Conservation (phyloP, 345 rosid genomes). For the Ceriops decandra region DNA sequence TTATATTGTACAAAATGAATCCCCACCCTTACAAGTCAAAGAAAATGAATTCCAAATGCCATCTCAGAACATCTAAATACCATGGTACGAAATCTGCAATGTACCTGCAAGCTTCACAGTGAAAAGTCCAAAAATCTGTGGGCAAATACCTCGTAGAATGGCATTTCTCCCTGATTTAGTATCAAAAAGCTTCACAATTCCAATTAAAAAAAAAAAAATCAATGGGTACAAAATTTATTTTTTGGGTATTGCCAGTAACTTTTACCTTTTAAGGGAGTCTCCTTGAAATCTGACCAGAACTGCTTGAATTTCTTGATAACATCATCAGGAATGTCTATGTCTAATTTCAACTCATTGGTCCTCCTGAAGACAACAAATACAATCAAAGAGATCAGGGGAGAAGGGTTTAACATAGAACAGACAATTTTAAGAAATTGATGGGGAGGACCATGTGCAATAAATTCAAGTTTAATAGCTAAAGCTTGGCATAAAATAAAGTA, state of each 20-base stretch:
- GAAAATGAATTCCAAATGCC: neutral
- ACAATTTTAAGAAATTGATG: neutral
- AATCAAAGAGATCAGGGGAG: neutral
- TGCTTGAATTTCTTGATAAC: constrained; percentile 58
- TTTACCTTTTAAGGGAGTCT: constrained; percentile 71
- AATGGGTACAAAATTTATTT: neutral
- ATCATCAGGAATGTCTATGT: constrained; percentile 61
- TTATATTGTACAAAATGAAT: neutral
- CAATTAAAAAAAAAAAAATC: neutral
- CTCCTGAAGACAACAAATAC: constrained; percentile 43
- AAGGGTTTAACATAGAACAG: neutral
- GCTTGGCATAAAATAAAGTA: too few species aligned
- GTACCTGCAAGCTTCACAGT: constrained; percentile 97
- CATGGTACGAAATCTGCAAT: constrained; percentile 4
- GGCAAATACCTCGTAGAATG: constrained; percentile 80
- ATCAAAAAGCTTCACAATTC: neutral
- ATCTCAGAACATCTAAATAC: neutral
- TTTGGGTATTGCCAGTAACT: neutral
- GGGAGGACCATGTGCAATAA: neutral
- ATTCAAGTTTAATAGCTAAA: neutral
- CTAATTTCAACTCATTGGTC: constrained; percentile 79
- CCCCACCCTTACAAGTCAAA: neutral
- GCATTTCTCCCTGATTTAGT: constrained; percentile 68
- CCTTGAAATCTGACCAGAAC: constrained; percentile 76
- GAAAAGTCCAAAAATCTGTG: constrained; percentile 96